Evolutionary conservation across 2,329 filamentous ascomycete species (phyloP), one percentile per base, ranked within the genome.

Genomic region (Epichloe gansuensis): DNA sequence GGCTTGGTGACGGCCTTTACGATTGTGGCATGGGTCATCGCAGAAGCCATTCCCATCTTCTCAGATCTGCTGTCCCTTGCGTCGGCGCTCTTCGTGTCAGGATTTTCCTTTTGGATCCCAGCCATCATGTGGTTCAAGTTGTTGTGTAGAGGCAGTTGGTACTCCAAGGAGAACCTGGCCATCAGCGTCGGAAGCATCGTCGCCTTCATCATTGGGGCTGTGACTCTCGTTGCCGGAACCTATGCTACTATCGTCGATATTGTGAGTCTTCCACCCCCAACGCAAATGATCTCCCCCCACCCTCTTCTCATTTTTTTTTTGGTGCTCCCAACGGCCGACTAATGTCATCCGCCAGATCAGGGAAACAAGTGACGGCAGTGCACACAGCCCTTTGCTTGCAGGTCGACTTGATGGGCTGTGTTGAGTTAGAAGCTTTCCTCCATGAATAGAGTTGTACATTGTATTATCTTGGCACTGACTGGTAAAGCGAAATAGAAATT

Each of bases 31-130:
- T 89, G 82, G 76, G 64, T 88, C 58, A 81, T 89, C 55, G 84
- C 85, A 12, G 79, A 85, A 60, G 78, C 82, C 1, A 83, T 89
- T 47, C 86, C 86, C 3, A 82, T 83, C 62, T 90, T 89, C 70
- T 79, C 78, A 54, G 74, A 83, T 47, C 69, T 89, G 47, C 69
- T 89, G 17, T 69, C 72, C 52, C 72, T 76, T 60, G 69, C 63
- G 45, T 75, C 73, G 7, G 68, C 72, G 8, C 69, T 76, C 25
- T 76, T 76, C 61, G 66, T 76, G 60, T 75, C 73, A 5, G 61
- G 61, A 48, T 63, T 63, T 52, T 60, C 59, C n/a, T 61, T 72
- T 53, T 68, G 69, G 46, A 56, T 70, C 38, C 63, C 71, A 3
- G 69, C 68, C 45, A 64, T 70, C 55, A 67, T 72, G 58, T 70